Conservation (phyloP, 805 yeast genomes). For the Priceomyces medius region DNA sequence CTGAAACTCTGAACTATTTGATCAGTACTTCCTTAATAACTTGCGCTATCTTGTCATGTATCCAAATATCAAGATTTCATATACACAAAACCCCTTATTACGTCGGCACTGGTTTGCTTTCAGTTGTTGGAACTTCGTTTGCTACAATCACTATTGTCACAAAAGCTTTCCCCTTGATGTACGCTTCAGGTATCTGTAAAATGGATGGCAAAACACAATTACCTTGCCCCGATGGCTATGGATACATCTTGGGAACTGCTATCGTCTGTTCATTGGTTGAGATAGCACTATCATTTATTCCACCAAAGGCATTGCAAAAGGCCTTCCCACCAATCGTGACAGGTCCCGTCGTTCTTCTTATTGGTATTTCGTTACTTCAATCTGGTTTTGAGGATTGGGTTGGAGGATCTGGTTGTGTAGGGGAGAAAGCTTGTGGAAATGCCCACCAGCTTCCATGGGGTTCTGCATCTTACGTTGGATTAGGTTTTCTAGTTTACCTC, state of each 20-base stretch:
- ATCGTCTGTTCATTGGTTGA: constrained; percentile 74
- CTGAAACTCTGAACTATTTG: constrained; percentile 36
- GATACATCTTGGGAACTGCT: constrained; percentile 82
- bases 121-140: constrained; percentile 90
- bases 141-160: constrained; percentile 81
- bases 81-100: constrained; percentile 71
- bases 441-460: constrained; percentile 73
- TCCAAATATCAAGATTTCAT: constrained; percentile 71
- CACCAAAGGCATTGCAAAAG: constrained; percentile 66
- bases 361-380: constrained; percentile 68
- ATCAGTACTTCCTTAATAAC: constrained; percentile 38
- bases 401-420: constrained; percentile 76
- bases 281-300: constrained; percentile 70
- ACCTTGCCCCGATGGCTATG: constrained; percentile 90
- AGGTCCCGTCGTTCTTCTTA: constrained; percentile 86
- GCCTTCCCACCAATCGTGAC: constrained; percentile 89
- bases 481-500: constrained; percentile 79
- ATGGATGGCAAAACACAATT: constrained; percentile 59
- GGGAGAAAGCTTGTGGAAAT: constrained; percentile 25
- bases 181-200: constrained; percentile 52
- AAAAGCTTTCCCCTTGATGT: constrained; percentile 80
- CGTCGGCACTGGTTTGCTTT: constrained; percentile 83
- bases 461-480: constrained; percentile 79
- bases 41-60: constrained; percentile 56
- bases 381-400: constrained; percentile 83